Percentiles rank a stretch among this genome's conserved stretches.
Evolutionary conservation across 805 yeast genomes (phyloP).

Genomic region (Pichia deserticola): DNA sequence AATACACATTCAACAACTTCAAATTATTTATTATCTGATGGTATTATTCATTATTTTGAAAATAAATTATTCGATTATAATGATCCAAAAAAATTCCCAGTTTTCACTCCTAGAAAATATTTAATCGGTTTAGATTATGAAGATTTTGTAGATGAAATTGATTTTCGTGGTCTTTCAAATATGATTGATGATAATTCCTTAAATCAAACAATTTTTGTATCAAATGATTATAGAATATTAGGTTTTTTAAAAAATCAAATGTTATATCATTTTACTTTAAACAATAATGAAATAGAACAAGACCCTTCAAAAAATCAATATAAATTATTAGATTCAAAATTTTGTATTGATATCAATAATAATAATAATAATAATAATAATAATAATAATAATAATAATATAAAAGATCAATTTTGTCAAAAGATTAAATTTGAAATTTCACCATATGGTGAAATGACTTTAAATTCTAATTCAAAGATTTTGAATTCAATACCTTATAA

Average conservation of each 20-base stretch:
- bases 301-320: neutral
- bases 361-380: slow-evolving; percentile 14
- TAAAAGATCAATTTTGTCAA: slow-evolving; percentile 44
- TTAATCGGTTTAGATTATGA: slow-evolving; percentile 53
- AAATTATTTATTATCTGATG: slow-evolving; percentile 39
- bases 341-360: slow-evolving; percentile 35
- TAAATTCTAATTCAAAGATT: slow-evolving; percentile 54
- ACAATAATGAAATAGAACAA: slow-evolving; percentile 23
- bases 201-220: slow-evolving; percentile 57
- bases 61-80: slow-evolving; percentile 18
- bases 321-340: slow-evolving; percentile 40
- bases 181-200: slow-evolving; percentile 47
- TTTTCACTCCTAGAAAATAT: slow-evolving; percentile 49
- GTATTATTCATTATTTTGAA: slow-evolving; percentile 43
- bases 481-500: slow-evolving; percentile 30
- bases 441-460: slow-evolving; percentile 23
- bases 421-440: slow-evolving; percentile 37
- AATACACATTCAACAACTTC: slow-evolving; percentile 27
- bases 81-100: slow-evolving; percentile 16
- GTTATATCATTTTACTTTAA: slow-evolving; percentile 60
- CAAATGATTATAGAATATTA: slow-evolving; percentile 23
- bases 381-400: slow-evolving; percentile 15
- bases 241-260: slow-evolving; percentile 28
- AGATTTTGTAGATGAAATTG: slow-evolving; percentile 61
- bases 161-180: slow-evolving; percentile 47